These are phyloP conservation scores for Epithemia pelagica DNA, from an alignment of 108 stramenopile genomes.

Conservation along the genomic window DNA sequence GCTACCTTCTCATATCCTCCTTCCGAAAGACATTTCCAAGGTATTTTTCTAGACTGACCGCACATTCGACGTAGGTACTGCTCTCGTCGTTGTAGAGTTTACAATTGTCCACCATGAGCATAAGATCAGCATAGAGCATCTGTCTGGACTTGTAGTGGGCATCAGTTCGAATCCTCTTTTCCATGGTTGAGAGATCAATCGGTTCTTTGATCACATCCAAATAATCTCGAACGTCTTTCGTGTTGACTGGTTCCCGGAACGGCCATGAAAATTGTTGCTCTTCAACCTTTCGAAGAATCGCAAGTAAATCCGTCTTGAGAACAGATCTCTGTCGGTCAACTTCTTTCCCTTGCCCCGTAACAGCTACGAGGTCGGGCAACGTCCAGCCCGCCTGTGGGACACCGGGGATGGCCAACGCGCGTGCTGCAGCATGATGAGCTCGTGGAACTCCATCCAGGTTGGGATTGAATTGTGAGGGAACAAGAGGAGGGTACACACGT, in stretches of 20 bases:
- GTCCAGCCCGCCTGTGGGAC: slow-evolving; percentile 92
- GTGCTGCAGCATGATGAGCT: slow-evolving; percentile 47
- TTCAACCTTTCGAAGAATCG: slow-evolving; percentile 66
- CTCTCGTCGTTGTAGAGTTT: slow-evolving; percentile 82
- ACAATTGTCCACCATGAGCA: slow-evolving; percentile 92
- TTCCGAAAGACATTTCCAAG: slow-evolving; percentile 37
- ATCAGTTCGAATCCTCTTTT: slow-evolving; percentile 78
- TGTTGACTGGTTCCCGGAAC: slow-evolving; percentile 91
- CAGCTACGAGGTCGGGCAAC: slow-evolving; percentile 58
- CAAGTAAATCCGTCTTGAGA: slow-evolving; percentile 57
- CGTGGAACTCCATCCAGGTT: slow-evolving; percentile 41
- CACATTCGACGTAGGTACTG: slow-evolving; percentile 72
- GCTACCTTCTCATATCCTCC: not conserved
- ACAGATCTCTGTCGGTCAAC: slow-evolving; percentile 62
- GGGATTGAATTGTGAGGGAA: slow-evolving; percentile 47
- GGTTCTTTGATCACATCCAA: slow-evolving; percentile 75
- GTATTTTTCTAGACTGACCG: slow-evolving; percentile 66
- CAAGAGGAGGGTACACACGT: slow-evolving; percentile 52
- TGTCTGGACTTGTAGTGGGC: slow-evolving; percentile 74
- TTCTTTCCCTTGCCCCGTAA: slow-evolving; percentile 61
- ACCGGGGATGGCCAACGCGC: slow-evolving; percentile 82
- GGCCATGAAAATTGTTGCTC: slow-evolving; percentile 92
- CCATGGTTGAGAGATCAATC: slow-evolving; percentile 86
- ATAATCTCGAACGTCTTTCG: slow-evolving; percentile 58
- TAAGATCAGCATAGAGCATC: slow-evolving; percentile 77